A percentile compares a stretch with the other conserved stretches of the same genome.
These are phyloP conservation scores for Talaromyces thailandensis DNA, from an alignment of 495 filamentous ascomycete genomes.

Conservation along the genomic window DNA sequence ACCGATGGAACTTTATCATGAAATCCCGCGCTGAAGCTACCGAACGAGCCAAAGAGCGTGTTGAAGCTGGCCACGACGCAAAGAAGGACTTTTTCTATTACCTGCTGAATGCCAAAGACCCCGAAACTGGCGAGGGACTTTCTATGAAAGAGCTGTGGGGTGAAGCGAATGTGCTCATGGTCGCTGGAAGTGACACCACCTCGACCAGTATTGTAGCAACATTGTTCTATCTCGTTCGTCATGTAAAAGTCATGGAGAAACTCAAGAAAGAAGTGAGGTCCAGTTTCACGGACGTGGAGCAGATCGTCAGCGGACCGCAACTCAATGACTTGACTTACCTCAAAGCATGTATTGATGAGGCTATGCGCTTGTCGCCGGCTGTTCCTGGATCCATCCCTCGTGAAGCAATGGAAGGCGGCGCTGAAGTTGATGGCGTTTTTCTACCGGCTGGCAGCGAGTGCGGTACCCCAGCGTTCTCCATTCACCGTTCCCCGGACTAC, in stretches of 20 bases:
- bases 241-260: slow-evolving; percentile 30
- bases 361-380: slow-evolving; percentile 54
- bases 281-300: slow-evolving; percentile 41
- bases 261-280: slow-evolving; percentile 43
- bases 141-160: slow-evolving; percentile 58
- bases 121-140: slow-evolving; percentile 55
- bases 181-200: slow-evolving; percentile 50
- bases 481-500: slow-evolving; percentile 48
- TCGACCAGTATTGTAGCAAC: slow-evolving; percentile 47
- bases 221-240: slow-evolving; percentile 55
- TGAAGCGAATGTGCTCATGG: slow-evolving; percentile 57
- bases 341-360: slow-evolving; percentile 55
- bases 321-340: slow-evolving; percentile 45
- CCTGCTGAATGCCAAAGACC: slow-evolving; percentile 48
- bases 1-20: slow-evolving; percentile 53
- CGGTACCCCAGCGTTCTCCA: slow-evolving; percentile 43
- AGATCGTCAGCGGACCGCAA: slow-evolving; percentile 42
- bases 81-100: slow-evolving; percentile 59
- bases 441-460: slow-evolving; percentile 44
- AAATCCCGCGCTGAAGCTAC: slow-evolving; percentile 48
- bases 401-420: slow-evolving; percentile 47
- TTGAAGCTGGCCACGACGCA: slow-evolving; percentile 40
- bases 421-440: slow-evolving; percentile 41
- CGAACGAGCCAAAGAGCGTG: slow-evolving; percentile 41
- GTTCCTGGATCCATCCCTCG: slow-evolving; percentile 48